Evolutionary conservation across 2,329 filamentous ascomycete species (phyloP), one percentile per base, ranked within the genome.

Genomic region (Fusarium sp.): DNA sequence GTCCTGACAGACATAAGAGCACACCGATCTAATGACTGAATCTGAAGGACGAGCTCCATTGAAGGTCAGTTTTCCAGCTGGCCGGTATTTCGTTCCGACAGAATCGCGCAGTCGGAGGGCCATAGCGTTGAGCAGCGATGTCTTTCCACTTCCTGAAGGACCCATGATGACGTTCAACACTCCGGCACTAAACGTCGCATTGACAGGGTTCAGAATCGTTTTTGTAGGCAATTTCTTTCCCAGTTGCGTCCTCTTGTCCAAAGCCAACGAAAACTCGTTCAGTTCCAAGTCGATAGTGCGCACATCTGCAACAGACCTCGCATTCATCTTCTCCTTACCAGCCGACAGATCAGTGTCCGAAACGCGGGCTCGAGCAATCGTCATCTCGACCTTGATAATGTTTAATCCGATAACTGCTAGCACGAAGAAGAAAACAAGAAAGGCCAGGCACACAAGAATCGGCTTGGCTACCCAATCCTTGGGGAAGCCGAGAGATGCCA

Each of bases 131-230:
- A 94, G 83, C 1, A 94, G 82, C 0, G 90, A 92, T 0, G 91
- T 94, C 78, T 95, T 95, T 2, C 92, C 92, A 47, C 89, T 91
- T 0, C 92, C 92, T 0, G 91, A 93, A 0, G 92, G 92, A 0
- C 92, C 92, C 91, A 94, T 94, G 69, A 95, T 92, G 25, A 94
- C 86, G 68, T 94, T 94, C 16, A 95, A 77, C 16, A 87, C 83
- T 1, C 91, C 91, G 0, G 92, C 87, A 49, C 88, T 84, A 70
- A 95, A 94, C 0, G 86, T 88, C 0, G 91, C 83, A 2, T 85
- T 89, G 15, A 94, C 84, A 0, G 91, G 90, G 58, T 90, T 86
- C 16, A 95, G 80, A 14, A 95, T 94, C 0, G 80, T 84, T 75
- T 88, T 89, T 2, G 79, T 82, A 0, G 86, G 85, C 2, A 86